These are phyloP conservation scores for Blastocystis sp. DNA, from an alignment of 352 stramenopile species.

Conservation along the genomic window DNA sequence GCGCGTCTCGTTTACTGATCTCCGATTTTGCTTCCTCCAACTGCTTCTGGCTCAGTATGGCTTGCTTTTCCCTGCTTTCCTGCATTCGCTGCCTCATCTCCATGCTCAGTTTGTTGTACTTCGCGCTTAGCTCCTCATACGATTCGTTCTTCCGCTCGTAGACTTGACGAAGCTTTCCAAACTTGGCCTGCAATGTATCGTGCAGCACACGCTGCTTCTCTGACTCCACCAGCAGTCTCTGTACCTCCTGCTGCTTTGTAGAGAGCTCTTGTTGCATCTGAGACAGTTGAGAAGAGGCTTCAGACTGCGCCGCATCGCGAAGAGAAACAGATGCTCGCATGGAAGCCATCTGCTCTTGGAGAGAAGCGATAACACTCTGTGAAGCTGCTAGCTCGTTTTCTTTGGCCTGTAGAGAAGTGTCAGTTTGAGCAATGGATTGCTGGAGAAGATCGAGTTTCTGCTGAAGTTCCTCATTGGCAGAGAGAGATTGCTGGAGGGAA, in stretches of 20 bases:
- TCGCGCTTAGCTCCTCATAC: not conserved
- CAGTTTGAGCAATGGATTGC: not conserved
- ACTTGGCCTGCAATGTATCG: slow-evolving; percentile 10
- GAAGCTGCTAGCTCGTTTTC: not conserved
- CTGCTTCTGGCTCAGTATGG: not conserved
- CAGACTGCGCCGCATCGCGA: not conserved
- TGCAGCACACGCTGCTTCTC: not conserved
- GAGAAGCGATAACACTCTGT: not conserved
- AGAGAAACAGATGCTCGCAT: not conserved
- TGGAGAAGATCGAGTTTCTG: not conserved
- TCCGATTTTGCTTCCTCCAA: not conserved
- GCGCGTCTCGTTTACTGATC: not conserved
- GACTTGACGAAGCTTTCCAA: not conserved
- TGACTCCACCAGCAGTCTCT: not conserved
- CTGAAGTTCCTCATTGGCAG: not conserved
- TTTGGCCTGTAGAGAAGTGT: not conserved
- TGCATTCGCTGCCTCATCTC: not conserved
- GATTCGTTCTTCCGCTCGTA: not conserved
- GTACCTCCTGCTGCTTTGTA: not conserved
- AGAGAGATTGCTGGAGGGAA: not conserved
- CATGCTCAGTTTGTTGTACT: not conserved
- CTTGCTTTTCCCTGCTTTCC: not conserved
- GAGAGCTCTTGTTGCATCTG: not conserved
- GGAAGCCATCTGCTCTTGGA: not conserved
- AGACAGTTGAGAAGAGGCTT: not conserved